phyloP scores from a whole-genome alignment of 768 basidiomycete species.

The Boletellus sp. region DNA sequence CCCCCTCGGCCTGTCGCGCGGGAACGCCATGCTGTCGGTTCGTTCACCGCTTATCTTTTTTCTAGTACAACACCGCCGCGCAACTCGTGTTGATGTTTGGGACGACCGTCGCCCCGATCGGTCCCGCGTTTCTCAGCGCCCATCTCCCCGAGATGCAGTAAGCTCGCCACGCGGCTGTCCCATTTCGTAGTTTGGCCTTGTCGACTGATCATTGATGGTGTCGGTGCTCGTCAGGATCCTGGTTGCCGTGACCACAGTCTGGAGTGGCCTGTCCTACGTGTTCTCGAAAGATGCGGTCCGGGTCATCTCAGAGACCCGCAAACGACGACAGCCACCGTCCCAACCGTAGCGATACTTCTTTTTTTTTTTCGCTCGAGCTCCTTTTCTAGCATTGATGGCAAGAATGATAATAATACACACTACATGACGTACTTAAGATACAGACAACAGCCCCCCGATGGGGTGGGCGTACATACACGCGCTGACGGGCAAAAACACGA shows the following conservation, averaged over 20 bases:
- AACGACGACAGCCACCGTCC: constrained; percentile 28
- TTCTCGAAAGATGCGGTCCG: constrained; percentile 74
- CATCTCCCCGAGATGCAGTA: constrained; percentile 73
- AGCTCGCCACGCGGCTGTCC: constrained; percentile 29
- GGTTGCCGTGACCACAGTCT: constrained; percentile 87
- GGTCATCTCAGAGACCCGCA: constrained; percentile 42
- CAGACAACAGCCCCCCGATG: constrained; percentile 15
- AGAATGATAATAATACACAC: constrained; percentile 18
- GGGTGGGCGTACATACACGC: not conserved
- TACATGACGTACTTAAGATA: constrained; percentile 17
- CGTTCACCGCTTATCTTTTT: not conserved
- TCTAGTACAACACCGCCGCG: constrained; percentile 84
- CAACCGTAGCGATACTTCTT: constrained; percentile 10
- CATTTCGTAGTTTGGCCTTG: not conserved
- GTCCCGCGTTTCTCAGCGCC: constrained; percentile 52
- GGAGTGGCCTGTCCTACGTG: constrained; percentile 84
- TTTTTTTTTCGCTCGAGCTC: not conserved
- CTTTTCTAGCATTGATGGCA: not conserved
- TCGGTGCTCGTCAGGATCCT: constrained; percentile 52
- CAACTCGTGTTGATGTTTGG: constrained; percentile 89
- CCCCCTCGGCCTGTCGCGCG: not conserved
- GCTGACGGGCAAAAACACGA: not conserved
- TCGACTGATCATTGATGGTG: not conserved
- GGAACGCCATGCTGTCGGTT: not conserved
- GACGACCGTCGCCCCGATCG: constrained; percentile 80